phyloP scores from a whole-genome alignment of 257 asterid species.

The Nicotiana otophora region DNA sequence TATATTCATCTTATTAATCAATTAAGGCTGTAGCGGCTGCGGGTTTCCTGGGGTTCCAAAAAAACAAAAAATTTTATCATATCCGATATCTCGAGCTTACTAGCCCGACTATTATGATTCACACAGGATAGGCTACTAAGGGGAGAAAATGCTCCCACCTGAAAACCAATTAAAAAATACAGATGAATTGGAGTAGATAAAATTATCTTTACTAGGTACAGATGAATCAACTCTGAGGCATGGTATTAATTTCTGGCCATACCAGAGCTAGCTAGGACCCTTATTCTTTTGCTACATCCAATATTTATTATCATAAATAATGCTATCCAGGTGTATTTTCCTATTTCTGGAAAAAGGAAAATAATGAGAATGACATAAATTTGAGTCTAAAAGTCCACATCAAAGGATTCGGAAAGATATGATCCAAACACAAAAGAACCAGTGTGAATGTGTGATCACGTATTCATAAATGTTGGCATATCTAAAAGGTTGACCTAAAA shows the following conservation, averaged over 20 bases:
- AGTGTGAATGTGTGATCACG: background rate
- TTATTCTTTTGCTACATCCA: background rate
- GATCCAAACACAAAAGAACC: background rate
- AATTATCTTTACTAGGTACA: background rate
- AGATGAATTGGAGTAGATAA: background rate
- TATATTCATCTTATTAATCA: background rate
- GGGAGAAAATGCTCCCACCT: background rate
- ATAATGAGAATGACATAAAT: background rate
- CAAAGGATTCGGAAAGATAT: slow-evolving; percentile 4
- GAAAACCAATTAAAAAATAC: background rate
- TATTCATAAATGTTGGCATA: background rate
- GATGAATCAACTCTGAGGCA: background rate
- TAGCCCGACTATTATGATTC: background rate
- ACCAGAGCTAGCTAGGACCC: background rate
- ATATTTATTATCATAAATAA: background rate
- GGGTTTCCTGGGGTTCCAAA: too few species aligned
- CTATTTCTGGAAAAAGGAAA: background rate
- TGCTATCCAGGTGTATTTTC: background rate
- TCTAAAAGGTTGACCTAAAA: slow-evolving; percentile 1
- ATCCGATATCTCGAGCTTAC: background rate
- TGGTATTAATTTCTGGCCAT: background rate
- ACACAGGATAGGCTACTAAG: too few species aligned
- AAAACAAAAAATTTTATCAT: background rate
- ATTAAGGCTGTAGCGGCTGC: too few species aligned
- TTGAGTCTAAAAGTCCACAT: background rate